Conservation (phyloP, 441 rosid genomes). For the Croton setiger region DNA sequence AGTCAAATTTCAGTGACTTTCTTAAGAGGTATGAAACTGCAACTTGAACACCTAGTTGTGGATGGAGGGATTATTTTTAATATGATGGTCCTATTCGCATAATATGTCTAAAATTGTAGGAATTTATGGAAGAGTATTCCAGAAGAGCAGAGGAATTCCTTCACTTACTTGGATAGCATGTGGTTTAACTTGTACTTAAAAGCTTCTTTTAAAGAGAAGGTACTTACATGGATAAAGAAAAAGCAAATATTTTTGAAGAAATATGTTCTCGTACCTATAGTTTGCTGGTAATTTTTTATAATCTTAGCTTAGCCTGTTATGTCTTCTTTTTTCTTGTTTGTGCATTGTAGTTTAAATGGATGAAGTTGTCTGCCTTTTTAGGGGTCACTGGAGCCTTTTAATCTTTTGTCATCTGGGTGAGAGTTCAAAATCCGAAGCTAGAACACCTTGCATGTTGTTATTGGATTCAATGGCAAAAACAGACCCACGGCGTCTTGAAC, state of each 20-base stretch:
- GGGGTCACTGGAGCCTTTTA: conserved; percentile 89
- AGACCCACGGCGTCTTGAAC: conserved; percentile 51
- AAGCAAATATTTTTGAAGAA: conserved; percentile 62
- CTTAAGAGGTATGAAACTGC: no score
- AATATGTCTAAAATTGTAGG: conserved; percentile 34
- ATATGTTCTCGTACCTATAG: conserved; percentile 79
- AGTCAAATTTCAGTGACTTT: no score
- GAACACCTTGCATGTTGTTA: conserved; percentile 68
- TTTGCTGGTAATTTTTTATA: conserved; percentile 46
- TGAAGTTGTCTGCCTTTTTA: conserved; percentile 20
- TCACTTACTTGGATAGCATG: conserved; percentile 53
- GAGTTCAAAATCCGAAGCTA: conserved; percentile 38
- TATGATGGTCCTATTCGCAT: conserved; percentile 6
- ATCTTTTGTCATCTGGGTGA: conserved; percentile 81
- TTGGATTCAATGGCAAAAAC: conserved; percentile 76
- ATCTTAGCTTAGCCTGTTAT: neutral
- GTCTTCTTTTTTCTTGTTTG: neutral
- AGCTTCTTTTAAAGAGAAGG: conserved; percentile 36
- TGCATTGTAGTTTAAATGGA: conserved; percentile 10
- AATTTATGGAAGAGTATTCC: conserved; percentile 49
- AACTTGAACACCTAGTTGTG: no score
- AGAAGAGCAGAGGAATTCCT: conserved; percentile 41
- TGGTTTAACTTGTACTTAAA: conserved; percentile 63
- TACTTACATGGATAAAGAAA: conserved; percentile 58
- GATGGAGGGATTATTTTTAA: neutral